phyloP scores from a whole-genome alignment of 176 grass and related monocot genomes.

The Oryza rufipogon region DNA sequence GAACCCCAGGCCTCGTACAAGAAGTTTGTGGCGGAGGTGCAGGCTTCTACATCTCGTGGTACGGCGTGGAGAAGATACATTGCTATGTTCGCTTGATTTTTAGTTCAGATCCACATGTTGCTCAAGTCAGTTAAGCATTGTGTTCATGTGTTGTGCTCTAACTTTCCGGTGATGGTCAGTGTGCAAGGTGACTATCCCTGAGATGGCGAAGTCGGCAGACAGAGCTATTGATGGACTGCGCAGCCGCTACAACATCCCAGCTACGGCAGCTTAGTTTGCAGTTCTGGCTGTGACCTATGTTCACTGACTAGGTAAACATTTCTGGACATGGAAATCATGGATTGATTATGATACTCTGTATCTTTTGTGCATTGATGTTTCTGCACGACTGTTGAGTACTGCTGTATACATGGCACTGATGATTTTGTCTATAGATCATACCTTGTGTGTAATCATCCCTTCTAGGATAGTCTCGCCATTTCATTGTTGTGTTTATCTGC shows the following conservation, averaged over 20 bases:
- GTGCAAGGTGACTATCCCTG: conserved; percentile 58
- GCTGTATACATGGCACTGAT: background rate
- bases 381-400: background rate
- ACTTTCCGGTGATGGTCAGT: conserved; percentile 20
- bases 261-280: conserved; percentile 30
- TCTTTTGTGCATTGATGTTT: background rate
- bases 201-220: conserved; percentile 40
- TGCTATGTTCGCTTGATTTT: conserved; percentile 19
- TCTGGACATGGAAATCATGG: background rate
- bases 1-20: conserved; percentile 55
- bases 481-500: background rate
- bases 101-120: conserved; percentile 3
- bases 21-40: conserved; percentile 54
- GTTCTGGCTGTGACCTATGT: background rate
- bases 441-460: background rate
- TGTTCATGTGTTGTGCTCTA: background rate
- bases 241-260: conserved; percentile 55
- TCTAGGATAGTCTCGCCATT: background rate
- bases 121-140: background rate
- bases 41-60: conserved; percentile 66
- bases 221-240: conserved; percentile 56
- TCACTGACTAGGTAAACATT: conserved; percentile 17
- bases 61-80: background rate
- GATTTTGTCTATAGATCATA: background rate
- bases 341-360: background rate